Evolutionary conservation across 345 rosid genomes (phyloP), one percentile per base, ranked within the genome.

Genomic region (Atalantia buxifolia): DNA sequence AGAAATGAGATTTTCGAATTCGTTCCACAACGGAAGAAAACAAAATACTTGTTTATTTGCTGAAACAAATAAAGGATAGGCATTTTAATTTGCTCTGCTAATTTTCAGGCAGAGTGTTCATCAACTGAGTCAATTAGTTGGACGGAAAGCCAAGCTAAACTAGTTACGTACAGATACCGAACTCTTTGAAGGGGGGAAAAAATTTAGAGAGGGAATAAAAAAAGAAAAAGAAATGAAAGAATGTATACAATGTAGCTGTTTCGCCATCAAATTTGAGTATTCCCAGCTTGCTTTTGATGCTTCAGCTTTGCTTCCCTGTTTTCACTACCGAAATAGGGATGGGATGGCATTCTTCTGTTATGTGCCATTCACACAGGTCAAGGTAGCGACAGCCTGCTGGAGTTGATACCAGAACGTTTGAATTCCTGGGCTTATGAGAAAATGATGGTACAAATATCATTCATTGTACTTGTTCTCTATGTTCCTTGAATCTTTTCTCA

Each of bases 401-500:
- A 68, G 42, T 31, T 56, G 35, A 30, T 30, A 18, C 13, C 1
- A 36, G 31, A 59, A 31, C 16, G 24, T 78, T 74, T 25, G 18
- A 45, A n/a, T 7, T 3, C 14, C 65, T 9, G 9, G 36, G 22
- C 31, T 31, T 48, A 19, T n/a, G 13, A 36, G n/a, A 40, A 62
- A 28, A 40, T 31, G 45, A 63, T 50, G 40, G 27, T 18, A 42
- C 1, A 18, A 1, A 21, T 40, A 36, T 79, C 77, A 77, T 40
- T 73, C 77, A 77, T 31, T 73, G 74, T 55, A 74, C 62, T 63
- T 25, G 59, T 4, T 64, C 16, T 35, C 25, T 56, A 24, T 75
- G 82, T 77, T 81, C 89, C 68, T 79, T 85, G 67, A 90, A 85
- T 79, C 99, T 89, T 86, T 90, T 95, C 87, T 94, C 95, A 25